Base-by-base conservation (phyloP, 106 monocot species). In the Acorus gramineus region DNA sequence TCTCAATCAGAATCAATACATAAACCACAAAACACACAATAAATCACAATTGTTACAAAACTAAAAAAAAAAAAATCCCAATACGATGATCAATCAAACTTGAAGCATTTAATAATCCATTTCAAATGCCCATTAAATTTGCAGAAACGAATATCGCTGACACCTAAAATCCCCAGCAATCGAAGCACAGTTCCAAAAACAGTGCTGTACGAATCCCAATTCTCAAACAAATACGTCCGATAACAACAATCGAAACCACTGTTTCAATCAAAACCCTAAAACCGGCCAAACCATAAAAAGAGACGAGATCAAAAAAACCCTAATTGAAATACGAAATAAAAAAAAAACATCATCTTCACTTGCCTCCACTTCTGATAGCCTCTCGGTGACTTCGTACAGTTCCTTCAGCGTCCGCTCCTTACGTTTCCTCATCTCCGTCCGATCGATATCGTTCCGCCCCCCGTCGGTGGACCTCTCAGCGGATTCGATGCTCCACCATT, bases 361-460 rank as follows among this genome's bases (percentile, higher is more conserved):
- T 81, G 78, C 81, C 84, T 78, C 67, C 66, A 53, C 51, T 58
- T 71, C 51, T 12, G 56, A 42, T n/a, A 81, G 65, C 66, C 13
- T 65, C 14, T 64, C 11, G 3, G 71, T 80, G 56, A 42, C 55
- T 60, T 73, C 81, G 67, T 84, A 81, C 44, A 88, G 63, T 44
- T 81, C 76, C 73, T 65, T 73, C 67, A 88, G 11, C 12, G 44
- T 56, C 55, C 66, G 59, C 60, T 63, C 70, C 11, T 52, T 55
- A 3, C 71, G 64, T 47, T 65, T 80, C 71, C 56, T 73, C 80
- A 77, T 77, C 66, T 14, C 61, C 60, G 66, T 46, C 59, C 57
- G 10, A 28, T 28, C 28, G 28, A 28, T 28, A 28, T 28, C 28
- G 28, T 28, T 28, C 44, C 61, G 59, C 14, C 6, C 59, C 6